Base-by-base conservation (phyloP, 192 early-diverging fungal genomes). In the Geranomyces variabilis region DNA sequence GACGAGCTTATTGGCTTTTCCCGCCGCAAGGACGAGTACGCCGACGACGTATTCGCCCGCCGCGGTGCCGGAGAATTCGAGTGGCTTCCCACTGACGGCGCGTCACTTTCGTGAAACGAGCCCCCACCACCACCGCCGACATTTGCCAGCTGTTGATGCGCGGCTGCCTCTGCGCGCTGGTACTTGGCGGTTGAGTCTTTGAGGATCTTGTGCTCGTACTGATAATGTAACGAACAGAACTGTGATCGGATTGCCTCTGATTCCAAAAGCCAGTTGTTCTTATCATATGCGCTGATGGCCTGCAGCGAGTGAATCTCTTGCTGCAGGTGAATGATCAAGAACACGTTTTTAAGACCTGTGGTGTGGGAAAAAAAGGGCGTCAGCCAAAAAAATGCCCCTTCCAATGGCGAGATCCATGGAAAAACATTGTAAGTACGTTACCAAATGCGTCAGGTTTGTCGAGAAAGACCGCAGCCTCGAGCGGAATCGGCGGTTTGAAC, bases 401-500 rank as follows among this genome's bases (percentile, higher is more conserved):
- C n/a, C n/a, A n/a, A n/a, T n/a, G n/a, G n/a, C n/a, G n/a, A n/a
- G n/a, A n/a, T n/a, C n/a, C n/a, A n/a, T n/a, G n/a, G n/a, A n/a
- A n/a, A 30, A 33, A 29, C 4, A 60, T 30, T 8, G 24, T 29
- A 24, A 29, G 5, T 8, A 0, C 9, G 31, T 12, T 48, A 75
- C 59, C 73, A 48, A 36, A 53, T n/a, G 72, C 62, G 70, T 83
- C 77, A 0, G 69, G 72, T 46, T 77, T 72, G 55, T 86, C 84
- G 22, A 86, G 47, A 33, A 86, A 84, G 8, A 86, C 65, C 3
- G 53, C 69, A 24, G 63, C 45, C 67, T 86, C 84, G 15, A 86
- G 53, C 17, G 84, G 84, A n/a, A 86, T 83, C 13, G 84, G 84
- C 34, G 61, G 79, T 62, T 81, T 83, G 53, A 84, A 82, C 21